These are phyloP conservation scores for Debaryomyces coudertii DNA, from an alignment of 1,139 yeast genomes.

Conservation along the genomic window DNA sequence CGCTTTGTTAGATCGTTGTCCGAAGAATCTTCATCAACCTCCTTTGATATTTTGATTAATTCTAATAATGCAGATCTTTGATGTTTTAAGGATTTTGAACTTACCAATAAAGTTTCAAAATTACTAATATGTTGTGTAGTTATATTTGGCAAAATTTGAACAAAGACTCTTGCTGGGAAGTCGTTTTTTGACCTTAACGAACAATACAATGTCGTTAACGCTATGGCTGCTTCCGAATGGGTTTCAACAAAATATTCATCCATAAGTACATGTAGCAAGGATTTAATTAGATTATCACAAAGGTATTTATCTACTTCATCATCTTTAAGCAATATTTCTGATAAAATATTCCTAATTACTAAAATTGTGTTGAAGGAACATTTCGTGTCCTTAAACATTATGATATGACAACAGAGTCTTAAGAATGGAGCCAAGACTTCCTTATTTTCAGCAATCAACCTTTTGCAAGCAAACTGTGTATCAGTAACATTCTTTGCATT, in stretches of 20 bases:
- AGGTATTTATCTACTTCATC: constrained; percentile 80
- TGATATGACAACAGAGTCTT: constrained; percentile 73
- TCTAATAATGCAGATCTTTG: constrained; percentile 76
- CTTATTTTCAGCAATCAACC: constrained; percentile 65
- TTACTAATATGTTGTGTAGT: constrained; percentile 49
- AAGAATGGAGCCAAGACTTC: constrained; percentile 79
- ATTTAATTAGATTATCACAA: constrained; percentile 56
- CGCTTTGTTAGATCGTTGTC: constrained; percentile 47
- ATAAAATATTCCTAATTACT: constrained; percentile 70
- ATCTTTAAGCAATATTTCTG: constrained; percentile 67
- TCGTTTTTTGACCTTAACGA: constrained; percentile 66
- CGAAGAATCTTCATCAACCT: constrained; percentile 27
- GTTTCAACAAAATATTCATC: constrained; percentile 85
- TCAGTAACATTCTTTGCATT: constrained; percentile 51
- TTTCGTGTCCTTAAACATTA: constrained; percentile 83
- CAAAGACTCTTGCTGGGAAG: constrained; percentile 54
- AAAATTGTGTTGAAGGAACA: constrained; percentile 90
- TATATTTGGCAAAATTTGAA: constrained; percentile 48
- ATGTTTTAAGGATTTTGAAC: constrained; percentile 67
- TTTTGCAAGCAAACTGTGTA: constrained; percentile 66
- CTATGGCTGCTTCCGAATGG: constrained; percentile 88
- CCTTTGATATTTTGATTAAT: constrained; percentile 54
- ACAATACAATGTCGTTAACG: constrained; percentile 78
- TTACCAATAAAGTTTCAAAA: constrained; percentile 62
- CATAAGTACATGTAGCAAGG: constrained; percentile 56